Conservation (phyloP, 495 filamentous ascomycete genomes). For the Aspergillus biplanus region DNA sequence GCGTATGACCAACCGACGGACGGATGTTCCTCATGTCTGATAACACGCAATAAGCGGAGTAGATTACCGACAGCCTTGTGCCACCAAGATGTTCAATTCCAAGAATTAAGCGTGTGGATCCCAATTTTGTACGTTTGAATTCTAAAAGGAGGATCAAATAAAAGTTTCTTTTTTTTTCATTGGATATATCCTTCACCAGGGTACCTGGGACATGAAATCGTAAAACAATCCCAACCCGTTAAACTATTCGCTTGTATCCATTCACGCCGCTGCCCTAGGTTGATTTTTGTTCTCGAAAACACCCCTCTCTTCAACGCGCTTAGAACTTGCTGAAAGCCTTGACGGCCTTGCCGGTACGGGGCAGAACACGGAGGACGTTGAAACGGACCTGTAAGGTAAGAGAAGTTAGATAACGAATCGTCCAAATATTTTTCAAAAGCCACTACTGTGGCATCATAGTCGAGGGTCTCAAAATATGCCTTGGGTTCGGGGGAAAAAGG, state of each 20-base stretch:
- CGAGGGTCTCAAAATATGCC: neutral
- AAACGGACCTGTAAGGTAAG: constrained; percentile 77
- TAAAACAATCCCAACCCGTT: constrained; percentile 53
- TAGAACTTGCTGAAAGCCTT: constrained; percentile 99
- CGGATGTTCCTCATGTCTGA: no score
- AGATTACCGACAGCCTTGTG: no score
- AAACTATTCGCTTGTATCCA: constrained; percentile 48
- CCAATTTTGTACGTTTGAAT: constrained; percentile 33
- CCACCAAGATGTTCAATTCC: no score
- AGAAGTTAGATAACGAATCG: constrained; percentile 27
- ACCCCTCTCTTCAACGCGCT: constrained; percentile 39
- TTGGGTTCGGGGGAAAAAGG: neutral
- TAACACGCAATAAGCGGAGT: no score
- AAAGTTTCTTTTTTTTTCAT: constrained; percentile 51
- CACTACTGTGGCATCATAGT: neutral
- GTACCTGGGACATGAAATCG: constrained; percentile 54
- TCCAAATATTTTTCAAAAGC: neutral
- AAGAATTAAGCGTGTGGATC: neutral
- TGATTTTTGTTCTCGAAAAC: constrained; percentile 41
- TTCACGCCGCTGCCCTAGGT: constrained; percentile 50
- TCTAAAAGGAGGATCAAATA: constrained; percentile 41
- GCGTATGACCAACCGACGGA: no score
- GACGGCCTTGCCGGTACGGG: constrained; percentile 92
- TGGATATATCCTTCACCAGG: constrained; percentile 54
- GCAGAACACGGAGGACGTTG: constrained; percentile 97